These are phyloP conservation scores for Austroboletus rostrupii DNA, from an alignment of 1,284 basidiomycete species.

Conservation along the genomic window DNA sequence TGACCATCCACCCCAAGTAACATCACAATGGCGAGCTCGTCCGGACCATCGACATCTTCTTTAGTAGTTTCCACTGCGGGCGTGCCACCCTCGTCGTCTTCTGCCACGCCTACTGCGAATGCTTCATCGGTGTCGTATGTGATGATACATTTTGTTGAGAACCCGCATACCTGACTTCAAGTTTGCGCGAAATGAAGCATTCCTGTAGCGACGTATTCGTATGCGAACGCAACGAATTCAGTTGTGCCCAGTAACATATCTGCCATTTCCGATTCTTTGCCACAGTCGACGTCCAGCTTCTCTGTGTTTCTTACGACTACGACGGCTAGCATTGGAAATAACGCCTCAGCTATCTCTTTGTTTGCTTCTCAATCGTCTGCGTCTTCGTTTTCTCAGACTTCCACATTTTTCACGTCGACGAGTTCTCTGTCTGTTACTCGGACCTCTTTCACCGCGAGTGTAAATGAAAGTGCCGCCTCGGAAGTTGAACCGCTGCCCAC, in stretches of 20 bases:
- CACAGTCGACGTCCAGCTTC: not conserved
- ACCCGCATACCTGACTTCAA: not conserved
- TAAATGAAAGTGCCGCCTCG: conserved; percentile 33
- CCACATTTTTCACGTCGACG: conserved; percentile 1
- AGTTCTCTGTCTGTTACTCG: conserved; percentile 41
- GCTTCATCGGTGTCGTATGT: not conserved
- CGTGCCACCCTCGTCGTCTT: not conserved
- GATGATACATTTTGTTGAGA: not conserved
- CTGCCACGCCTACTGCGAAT: not conserved
- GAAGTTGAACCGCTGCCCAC: conserved; percentile 41
- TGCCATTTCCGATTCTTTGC: not conserved
- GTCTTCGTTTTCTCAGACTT: not conserved
- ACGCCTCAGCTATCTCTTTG: not conserved
- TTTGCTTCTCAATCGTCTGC: not conserved
- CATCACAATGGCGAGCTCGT: not conserved
- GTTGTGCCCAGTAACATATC: not conserved
- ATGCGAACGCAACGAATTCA: not conserved
- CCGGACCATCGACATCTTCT: not conserved
- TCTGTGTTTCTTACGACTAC: not conserved
- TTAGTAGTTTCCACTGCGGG: not conserved
- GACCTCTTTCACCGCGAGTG: conserved; percentile 26
- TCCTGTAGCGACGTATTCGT: not conserved
- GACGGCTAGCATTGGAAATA: not conserved
- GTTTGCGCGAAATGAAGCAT: not conserved
- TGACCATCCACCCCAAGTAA: too few relatives aligned